Evolutionary conservation across 441 rosid genomes (phyloP).

Genomic region (Gossypium lobatum): DNA sequence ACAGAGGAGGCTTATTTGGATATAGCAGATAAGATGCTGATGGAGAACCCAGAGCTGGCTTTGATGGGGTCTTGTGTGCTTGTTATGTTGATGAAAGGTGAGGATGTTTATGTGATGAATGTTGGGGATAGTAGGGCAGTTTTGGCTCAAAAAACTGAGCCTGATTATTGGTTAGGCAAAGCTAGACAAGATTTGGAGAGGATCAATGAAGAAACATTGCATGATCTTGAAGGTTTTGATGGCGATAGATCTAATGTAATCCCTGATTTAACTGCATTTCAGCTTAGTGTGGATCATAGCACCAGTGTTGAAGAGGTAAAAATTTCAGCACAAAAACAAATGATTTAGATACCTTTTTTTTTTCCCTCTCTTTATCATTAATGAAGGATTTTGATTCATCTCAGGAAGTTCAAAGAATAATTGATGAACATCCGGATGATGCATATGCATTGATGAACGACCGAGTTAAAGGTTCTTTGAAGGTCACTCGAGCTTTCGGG

Average conservation of each 20-base stretch:
- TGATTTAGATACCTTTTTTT: background rate
- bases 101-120: slow-evolving; percentile 76
- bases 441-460: slow-evolving; percentile 59
- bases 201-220: slow-evolving; percentile 66
- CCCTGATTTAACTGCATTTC: slow-evolving; percentile 41
- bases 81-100: slow-evolving; percentile 83
- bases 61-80: slow-evolving; percentile 88
- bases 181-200: slow-evolving; percentile 65
- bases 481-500: slow-evolving; percentile 95
- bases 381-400: slow-evolving; percentile 12
- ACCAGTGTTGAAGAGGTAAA: slow-evolving; percentile 66
- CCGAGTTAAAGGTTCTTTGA: slow-evolving; percentile 87
- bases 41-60: slow-evolving; percentile 79
- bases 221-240: slow-evolving; percentile 44
- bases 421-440: slow-evolving; percentile 75
- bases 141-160: slow-evolving; percentile 54
- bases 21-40: slow-evolving; percentile 64
- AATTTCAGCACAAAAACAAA: background rate
- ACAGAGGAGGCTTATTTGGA: slow-evolving; percentile 69
- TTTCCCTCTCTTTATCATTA: no score
- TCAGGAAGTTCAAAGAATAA: slow-evolving; percentile 84
- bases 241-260: slow-evolving; percentile 33
- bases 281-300: slow-evolving; percentile 76
- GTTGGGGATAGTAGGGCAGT: slow-evolving; percentile 88
- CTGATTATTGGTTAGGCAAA: slow-evolving; percentile 61